Base-by-base conservation (phyloP, 2,329 filamentous ascomycete species). In the Rachicladosporium sp. region DNA sequence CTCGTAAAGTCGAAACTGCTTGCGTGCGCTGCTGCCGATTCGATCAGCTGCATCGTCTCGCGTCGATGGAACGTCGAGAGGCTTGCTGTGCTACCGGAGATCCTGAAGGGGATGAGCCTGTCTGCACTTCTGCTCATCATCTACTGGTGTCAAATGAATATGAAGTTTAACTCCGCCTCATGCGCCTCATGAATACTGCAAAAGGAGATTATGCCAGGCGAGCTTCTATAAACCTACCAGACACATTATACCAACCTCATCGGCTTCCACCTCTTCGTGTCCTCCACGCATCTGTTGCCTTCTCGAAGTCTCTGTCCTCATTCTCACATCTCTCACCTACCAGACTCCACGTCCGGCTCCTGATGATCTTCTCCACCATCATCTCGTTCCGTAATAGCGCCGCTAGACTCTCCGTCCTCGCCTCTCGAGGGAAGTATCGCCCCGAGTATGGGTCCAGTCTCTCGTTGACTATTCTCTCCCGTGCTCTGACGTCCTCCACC, bases 381-480 rank as follows among this genome's bases (percentile, higher is more conserved):
- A 76, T 73, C 64, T 93, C 85, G 56, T 83, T 82, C 50, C 82
- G 71, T 42, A 93, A 65, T 37, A 88, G 57, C 32, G 69, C 71
- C 7, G 86, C 87, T 44, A 98, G 60, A 36, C 73, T 74, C 62
- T 95, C 83, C 1, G 87, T 91, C 47, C 87, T 71, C 10, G 83
- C 71, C 63, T 96, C 87, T 37, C 69, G 66, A 0, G 83, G 78
- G 50, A 89, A 89, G 58, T 85, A 93, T 15, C 89, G 70, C 5
- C 70, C 82, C 7, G 82, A 88, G 57, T 98, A 98, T 2, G 91
- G 91, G 65, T 98, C 91, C 43, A 95, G 59, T 41, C 91, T 70
- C 63, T 96, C 91, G 58, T 96, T 76, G 4, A 96, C 78, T 0
- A 89, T 70, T 37, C 78, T 69, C 53, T 89, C 80, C 35, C 79